Percentiles rank a stretch among this genome's conserved stretches.
Conservation (phyloP, 495 filamentous ascomycete genomes). For the Penicillium simplicissimum region DNA sequence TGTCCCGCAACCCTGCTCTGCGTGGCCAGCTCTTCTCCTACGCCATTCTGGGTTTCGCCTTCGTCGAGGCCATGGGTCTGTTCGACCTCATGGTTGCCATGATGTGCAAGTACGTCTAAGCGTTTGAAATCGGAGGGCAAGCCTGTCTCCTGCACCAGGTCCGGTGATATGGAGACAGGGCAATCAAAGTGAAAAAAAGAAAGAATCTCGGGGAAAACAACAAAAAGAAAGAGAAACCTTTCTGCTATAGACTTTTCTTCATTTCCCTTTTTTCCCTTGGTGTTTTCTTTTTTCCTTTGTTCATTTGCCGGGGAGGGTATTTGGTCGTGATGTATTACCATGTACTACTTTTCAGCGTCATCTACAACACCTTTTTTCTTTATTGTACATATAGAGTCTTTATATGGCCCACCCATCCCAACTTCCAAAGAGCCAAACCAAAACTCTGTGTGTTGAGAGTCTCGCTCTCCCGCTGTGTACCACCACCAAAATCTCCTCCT, state of each 20-base stretch:
- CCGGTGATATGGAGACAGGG: not conserved
- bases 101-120: slow-evolving; percentile 71
- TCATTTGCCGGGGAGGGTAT: slow-evolving; percentile 36
- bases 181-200: not conserved
- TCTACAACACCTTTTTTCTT: slow-evolving; percentile 39
- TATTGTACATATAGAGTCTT: slow-evolving; percentile 51
- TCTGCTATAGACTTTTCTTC: slow-evolving; percentile 17
- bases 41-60: slow-evolving; percentile 91
- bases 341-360: slow-evolving; percentile 44
- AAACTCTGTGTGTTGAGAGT: slow-evolving; percentile 39
- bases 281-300: not conserved
- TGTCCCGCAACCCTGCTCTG: slow-evolving; percentile 87
- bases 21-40: slow-evolving; percentile 90
- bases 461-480: slow-evolving; percentile 26
- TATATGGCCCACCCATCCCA: slow-evolving; percentile 40
- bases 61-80: slow-evolving; percentile 91
- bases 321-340: slow-evolving; percentile 43
- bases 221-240: slow-evolving; percentile 18
- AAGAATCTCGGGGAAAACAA: slow-evolving; percentile 19
- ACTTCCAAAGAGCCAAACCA: slow-evolving; percentile 37
- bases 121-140: slow-evolving; percentile 19
- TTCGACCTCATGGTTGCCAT: slow-evolving; percentile 93
- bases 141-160: not conserved
- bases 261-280: not conserved
- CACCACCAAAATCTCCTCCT: slow-evolving; percentile 9